These are phyloP conservation scores for Nemophila menziesii DNA, from an alignment of 257 asterid genomes.

Conservation along the genomic window DNA sequence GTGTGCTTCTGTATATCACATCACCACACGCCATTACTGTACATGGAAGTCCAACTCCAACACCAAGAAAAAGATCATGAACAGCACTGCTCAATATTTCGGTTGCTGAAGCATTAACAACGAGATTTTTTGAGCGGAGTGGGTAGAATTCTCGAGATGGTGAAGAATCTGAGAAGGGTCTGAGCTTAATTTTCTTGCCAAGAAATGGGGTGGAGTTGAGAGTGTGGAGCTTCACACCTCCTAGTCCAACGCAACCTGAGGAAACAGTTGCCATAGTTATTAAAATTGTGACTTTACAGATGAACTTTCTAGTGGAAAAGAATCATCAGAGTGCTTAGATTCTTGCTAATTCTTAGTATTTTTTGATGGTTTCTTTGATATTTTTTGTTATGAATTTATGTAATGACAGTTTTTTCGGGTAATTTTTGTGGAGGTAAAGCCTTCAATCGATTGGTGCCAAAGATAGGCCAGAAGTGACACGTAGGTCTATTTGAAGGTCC, in stretches of 20 bases:
- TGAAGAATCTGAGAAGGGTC: constrained; percentile 21
- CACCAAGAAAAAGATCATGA: constrained; percentile 67
- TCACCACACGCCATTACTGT: constrained; percentile 98
- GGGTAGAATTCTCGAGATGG: constrained; percentile 14
- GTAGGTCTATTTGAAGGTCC: constrained; percentile 9
- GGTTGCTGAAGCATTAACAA: constrained; percentile 36
- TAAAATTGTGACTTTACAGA: not conserved
- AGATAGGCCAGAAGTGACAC: constrained; percentile 39
- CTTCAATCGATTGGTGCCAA: constrained; percentile 14
- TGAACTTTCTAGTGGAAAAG: constrained; percentile 6
- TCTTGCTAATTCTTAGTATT: not conserved
- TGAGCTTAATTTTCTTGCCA: constrained; percentile 43
- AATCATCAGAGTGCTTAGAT: constrained; percentile 16
- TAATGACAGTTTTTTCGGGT: constrained; percentile 38
- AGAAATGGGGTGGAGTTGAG: constrained; percentile 39
- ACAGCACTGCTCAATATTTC: constrained; percentile 22
- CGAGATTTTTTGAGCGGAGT: constrained; percentile 26
- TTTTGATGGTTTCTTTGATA: not conserved
- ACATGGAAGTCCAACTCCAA: constrained; percentile 97
- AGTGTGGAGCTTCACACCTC: constrained; percentile 34
- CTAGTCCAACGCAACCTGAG: constrained; percentile 39
- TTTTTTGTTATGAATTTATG: not conserved
- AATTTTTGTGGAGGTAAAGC: constrained; percentile 57
- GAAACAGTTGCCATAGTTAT: constrained; percentile 53
- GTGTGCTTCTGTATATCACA: constrained; percentile 82